Percentiles rank a stretch among this genome's conserved stretches.
Conservation (phyloP, 129 eudicot species). For the Helianthus annuus region DNA sequence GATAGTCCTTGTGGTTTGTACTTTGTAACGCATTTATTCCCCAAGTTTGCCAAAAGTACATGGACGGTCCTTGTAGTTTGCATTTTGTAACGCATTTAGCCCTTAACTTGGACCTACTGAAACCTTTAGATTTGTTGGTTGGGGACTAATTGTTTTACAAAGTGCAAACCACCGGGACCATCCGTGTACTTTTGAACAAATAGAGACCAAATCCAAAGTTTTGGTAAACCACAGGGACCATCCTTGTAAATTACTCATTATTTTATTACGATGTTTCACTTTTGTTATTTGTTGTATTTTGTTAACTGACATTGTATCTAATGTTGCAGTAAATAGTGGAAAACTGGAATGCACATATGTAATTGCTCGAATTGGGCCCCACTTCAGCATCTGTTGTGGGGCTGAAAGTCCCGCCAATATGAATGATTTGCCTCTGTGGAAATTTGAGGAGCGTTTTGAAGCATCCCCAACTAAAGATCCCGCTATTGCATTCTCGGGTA, state of each 20-base stretch:
- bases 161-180: too few species aligned
- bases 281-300: not conserved
- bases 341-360: constrained; percentile 94
- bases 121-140: too few species aligned
- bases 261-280: not conserved
- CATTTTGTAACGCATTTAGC: too few species aligned
- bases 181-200: too few species aligned
- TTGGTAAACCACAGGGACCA: too few species aligned
- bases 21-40: too few species aligned
- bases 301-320: not conserved
- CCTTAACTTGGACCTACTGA: too few species aligned
- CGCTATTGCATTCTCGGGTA: constrained; percentile 82
- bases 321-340: constrained; percentile 86
- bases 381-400: constrained; percentile 90
- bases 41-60: too few species aligned
- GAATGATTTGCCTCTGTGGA: constrained; percentile 94
- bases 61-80: too few species aligned
- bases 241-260: not conserved
- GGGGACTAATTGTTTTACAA: too few species aligned
- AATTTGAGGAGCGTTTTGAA: constrained; percentile 86
- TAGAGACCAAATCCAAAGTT: too few species aligned
- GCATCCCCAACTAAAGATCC: constrained; percentile 90
- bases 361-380: constrained; percentile 78
- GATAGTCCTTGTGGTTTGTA: too few species aligned
- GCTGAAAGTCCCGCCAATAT: constrained; percentile 97